Evolutionary conservation across 2,329 filamentous ascomycete species (phyloP).

Genomic region (Trichophyton schoenleinii): DNA sequence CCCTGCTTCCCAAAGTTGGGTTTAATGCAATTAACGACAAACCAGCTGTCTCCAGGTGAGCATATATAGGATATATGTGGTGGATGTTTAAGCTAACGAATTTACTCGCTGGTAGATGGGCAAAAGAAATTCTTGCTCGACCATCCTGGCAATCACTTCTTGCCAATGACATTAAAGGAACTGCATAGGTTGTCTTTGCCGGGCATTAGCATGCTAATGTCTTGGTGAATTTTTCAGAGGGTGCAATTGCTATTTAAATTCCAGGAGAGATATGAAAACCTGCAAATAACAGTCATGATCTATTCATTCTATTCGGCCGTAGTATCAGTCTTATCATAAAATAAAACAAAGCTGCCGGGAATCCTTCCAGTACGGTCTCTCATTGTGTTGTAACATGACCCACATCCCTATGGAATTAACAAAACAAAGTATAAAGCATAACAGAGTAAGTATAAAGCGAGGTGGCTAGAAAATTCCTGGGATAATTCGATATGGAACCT

Average conservation of each 20-base stretch:
- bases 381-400: neutral
- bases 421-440: neutral
- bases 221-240: too few species aligned
- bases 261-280: neutral
- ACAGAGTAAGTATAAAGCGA: neutral
- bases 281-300: neutral
- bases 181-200: slow-evolving; percentile 1
- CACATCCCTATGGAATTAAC: neutral
- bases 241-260: neutral
- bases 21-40: slow-evolving; percentile 8
- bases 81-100: neutral
- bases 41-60: slow-evolving; percentile 9
- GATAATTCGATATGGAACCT: slow-evolving; percentile 33
- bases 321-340: neutral
- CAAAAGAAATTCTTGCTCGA: slow-evolving; percentile 5
- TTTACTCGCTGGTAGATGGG: slow-evolving; percentile 8
- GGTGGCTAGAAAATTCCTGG: slow-evolving; percentile 24
- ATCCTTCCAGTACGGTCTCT: neutral
- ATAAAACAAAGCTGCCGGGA: neutral
- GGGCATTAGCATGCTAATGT: neutral
- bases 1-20: neutral
- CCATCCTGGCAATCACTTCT: slow-evolving; percentile 7
- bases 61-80: neutral
- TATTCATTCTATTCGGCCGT: neutral
- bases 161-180: neutral